Evolutionary conservation across 306 rosid genomes (phyloP).

Genomic region (Rubus parviflorus): DNA sequence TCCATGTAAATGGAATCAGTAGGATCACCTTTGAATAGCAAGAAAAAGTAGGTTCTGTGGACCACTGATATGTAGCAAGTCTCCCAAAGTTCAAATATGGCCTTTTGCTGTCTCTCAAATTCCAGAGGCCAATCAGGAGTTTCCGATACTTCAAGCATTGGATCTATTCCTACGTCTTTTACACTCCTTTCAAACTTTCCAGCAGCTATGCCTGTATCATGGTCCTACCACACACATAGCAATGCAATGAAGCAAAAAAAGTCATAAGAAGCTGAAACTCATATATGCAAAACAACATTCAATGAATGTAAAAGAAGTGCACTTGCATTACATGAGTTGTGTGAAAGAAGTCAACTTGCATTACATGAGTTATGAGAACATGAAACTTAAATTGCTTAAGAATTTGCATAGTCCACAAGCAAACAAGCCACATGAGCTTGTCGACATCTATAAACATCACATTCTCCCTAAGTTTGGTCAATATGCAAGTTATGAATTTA

Average conservation of each 20-base stretch:
- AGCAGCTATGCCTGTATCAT: constrained; percentile 39
- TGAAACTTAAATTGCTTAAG: neutral
- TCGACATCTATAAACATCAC: neutral
- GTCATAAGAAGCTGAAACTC: neutral
- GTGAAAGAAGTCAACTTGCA: neutral
- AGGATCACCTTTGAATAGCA: constrained; percentile 91
- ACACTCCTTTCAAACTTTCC: constrained; percentile 37
- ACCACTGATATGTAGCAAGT: constrained; percentile 80
- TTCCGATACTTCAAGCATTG: constrained; percentile 59
- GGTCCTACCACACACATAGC: constrained; percentile 44
- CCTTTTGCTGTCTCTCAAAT: constrained; percentile 70
- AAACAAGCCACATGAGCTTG: neutral
- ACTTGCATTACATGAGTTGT: neutral
- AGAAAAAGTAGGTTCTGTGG: constrained; percentile 95
- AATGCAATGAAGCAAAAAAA: neutral
- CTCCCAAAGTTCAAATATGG: constrained; percentile 84
- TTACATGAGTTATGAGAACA: neutral
- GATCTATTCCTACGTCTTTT: constrained; percentile 60
- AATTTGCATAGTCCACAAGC: neutral
- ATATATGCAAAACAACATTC: neutral
- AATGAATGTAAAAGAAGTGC: neutral
- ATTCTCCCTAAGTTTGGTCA: neutral
- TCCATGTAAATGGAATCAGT: constrained; percentile 91
- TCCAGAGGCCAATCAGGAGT: constrained; percentile 76
- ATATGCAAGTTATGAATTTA: neutral